A percentile compares a stretch with the other conserved stretches of the same genome.
These are phyloP conservation scores for Dysphania ambrosioides DNA, from an alignment of 148 eudicot genomes.

Conservation along the genomic window DNA sequence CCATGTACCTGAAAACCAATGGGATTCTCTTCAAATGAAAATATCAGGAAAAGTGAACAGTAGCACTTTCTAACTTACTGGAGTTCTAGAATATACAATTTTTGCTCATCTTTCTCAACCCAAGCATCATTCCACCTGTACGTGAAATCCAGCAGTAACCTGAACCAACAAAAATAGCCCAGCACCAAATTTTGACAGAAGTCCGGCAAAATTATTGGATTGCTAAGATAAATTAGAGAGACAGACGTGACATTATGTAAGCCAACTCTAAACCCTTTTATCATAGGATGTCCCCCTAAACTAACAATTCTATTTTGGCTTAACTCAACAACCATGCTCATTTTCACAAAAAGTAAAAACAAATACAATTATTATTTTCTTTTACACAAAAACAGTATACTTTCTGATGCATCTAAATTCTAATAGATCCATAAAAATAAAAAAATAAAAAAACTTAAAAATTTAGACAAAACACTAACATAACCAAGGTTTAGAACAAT, in stretches of 20 bases:
- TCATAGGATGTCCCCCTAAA: too few species aligned
- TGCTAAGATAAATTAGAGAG: conserved; percentile 1
- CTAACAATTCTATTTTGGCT: neutral
- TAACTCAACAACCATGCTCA: neutral
- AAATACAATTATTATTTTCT: neutral
- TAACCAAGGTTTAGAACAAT: too few species aligned
- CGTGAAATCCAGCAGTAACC: conserved; percentile 92
- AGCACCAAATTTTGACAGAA: conserved; percentile 86
- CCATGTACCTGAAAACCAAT: conserved; percentile 64
- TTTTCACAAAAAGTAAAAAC: neutral
- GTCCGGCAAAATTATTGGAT: conserved; percentile 46
- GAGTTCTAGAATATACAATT: conserved; percentile 58
- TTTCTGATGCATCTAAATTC: neutral
- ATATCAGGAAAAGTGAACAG: conserved; percentile 3
- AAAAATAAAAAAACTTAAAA: neutral
- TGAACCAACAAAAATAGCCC: conserved; percentile 92
- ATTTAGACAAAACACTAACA: too few species aligned
- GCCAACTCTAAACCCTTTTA: too few species aligned
- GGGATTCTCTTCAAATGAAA: conserved; percentile 11
- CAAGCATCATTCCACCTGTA: conserved; percentile 96
- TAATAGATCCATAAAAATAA: neutral
- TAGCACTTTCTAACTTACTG: conserved; percentile 11
- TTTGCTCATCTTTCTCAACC: conserved; percentile 98
- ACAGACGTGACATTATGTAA: neutral
- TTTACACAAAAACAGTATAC: neutral